Base-by-base conservation (phyloP, 2,329 filamentous ascomycete genomes). In the Westerdykella aurantiaca region DNA sequence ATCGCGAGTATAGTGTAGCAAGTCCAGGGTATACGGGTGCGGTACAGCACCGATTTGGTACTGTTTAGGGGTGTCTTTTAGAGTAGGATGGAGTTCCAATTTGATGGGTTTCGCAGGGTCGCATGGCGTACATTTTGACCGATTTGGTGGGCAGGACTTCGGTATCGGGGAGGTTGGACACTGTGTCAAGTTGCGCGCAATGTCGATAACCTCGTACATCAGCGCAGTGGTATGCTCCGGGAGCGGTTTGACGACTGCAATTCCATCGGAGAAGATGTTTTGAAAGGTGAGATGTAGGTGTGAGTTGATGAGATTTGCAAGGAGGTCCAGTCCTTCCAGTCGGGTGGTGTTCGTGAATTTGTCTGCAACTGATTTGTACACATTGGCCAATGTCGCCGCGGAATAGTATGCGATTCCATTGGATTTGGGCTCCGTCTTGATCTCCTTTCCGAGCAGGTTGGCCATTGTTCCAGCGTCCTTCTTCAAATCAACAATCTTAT, bases 241-340 rank as follows among this genome's bases (percentile, higher is more conserved):
- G 16, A 86, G 75, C 0, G 91, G 89, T 63, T 94, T 90, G 35
- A 95, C 72, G 3, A 96, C 81, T 5, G 83, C 79, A 45, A 97
- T 84, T 23, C 93, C 91, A 33, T 78, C 75, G 1, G 79, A 72
- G 66, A 93, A 95, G 17, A 75, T 75, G 55, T 84, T 86, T 60
- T 94, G 88, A 80, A 93, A 97, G 10, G 82, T 85, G 42, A 78
- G 77, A 63, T 96, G 90, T 4, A 97, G 75, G 65, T 97, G 93
- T 2, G 83, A 78, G 58, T 86, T 90, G 62, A 96, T 86, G 46
- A 97, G 77, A 37, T 79, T 72, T 46, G 85, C 84, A 29, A 97
- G 78, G 40, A 77, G 73, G 42, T 70, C 69, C 18, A 91, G 72
- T 2, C 85, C 87, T 37, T 75, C 72, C 23, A 79, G 76, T 12